Evolutionary conservation across 176 grass and related monocot genomes (phyloP).

Genomic region (Melocanna baccifera): DNA sequence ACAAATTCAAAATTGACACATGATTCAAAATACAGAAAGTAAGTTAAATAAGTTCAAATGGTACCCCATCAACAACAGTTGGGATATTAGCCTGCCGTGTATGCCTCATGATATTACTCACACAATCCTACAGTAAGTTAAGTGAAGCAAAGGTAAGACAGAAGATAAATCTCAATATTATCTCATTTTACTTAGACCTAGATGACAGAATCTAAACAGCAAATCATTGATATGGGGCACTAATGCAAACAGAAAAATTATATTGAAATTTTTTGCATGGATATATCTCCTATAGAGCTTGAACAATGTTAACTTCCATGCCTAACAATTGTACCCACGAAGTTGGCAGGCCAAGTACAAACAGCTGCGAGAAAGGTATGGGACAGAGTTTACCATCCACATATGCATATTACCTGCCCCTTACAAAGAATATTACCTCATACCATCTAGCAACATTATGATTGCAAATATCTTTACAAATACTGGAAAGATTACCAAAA

Average conservation of each 20-base stretch:
- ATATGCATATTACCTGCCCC: background rate
- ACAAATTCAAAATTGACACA: background rate
- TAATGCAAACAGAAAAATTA: background rate
- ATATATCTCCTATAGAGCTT: background rate
- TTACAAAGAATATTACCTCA: background rate
- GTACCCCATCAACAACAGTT: constrained; percentile 85
- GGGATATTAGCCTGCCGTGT: constrained; percentile 66
- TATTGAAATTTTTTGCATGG: background rate
- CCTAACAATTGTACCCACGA: background rate
- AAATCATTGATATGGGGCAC: background rate
- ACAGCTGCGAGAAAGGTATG: background rate
- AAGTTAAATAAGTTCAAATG: constrained; percentile 5
- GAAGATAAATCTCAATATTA: background rate
- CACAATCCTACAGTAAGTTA: constrained; percentile 70
- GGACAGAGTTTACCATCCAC: background rate
- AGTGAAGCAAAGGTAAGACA: constrained; percentile 16
- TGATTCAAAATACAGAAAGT: background rate
- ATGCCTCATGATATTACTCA: constrained; percentile 73
- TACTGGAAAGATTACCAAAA: background rate
- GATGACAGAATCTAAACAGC: background rate
- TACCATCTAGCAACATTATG: background rate
- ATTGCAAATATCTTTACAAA: background rate
- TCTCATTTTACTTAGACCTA: background rate
- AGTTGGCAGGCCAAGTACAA: background rate
- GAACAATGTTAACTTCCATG: background rate